Evolutionary conservation across 305 asterid genomes (phyloP), one percentile per base, ranked within the genome.

Genomic region (Plantago coronopus): DNA sequence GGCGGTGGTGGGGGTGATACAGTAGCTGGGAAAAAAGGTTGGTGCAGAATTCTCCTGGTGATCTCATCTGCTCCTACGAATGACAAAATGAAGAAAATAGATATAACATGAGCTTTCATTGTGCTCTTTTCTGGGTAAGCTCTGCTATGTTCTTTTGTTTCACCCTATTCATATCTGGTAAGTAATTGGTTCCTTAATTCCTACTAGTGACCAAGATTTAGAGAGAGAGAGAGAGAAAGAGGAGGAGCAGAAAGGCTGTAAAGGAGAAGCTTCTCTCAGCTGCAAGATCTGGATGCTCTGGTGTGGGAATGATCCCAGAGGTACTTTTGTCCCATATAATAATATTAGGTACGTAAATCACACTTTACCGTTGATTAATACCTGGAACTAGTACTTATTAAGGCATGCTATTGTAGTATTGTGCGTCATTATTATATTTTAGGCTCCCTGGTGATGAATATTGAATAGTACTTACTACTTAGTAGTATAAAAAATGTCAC

Each of bases 41-140:
- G 94, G 61, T 93, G 98, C 17, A 93, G 84, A 75, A 85, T 86
- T 72, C 96, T 86, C 58, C 96, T 83, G 63, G 31, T 62, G 21
- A 13, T 68, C 17, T 47, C 62, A 7, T 43, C 57, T 29, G 73
- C 63, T 14, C 50, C 58, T 50, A 11, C 42, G 22, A 65, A 21
- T 59, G 72, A 56, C n/a, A 74, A 68, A 46, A 74, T 48, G 13
- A 82, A 76, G 76, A 79, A 62, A 76, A 74, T 51, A 78, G n/a
- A 50, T 17, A 74, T 66, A 19, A 19, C 69, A 65, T 67, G 67
- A 67, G 71, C 61, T 69, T 76, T 87, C 95, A 87, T 87, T 53
- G 79, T 81, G 76, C 18, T 68, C 2, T 68, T 70, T 63, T 59
- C 72, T 70, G 54, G 65, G 76, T 56, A 61, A 45, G 21, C 40